Evolutionary conservation across 257 asterid genomes (phyloP).

Genomic region (Handroanthus guayacan): DNA sequence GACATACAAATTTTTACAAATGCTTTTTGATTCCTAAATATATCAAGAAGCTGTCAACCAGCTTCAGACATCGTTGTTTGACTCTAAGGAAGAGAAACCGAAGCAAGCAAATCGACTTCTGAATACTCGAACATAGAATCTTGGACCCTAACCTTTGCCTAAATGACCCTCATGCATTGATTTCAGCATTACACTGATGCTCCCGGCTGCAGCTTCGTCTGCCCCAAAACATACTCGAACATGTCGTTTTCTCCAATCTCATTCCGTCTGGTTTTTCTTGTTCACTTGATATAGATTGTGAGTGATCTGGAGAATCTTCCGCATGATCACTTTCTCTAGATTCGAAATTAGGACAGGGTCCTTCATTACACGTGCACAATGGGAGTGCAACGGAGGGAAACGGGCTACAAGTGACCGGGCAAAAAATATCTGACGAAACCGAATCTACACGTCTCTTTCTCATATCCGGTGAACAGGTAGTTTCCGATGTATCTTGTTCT

Average conservation of each 20-base stretch:
- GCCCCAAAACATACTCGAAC: conserved; percentile 95
- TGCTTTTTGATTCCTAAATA: conserved; percentile 33
- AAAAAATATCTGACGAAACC: conserved; percentile 71
- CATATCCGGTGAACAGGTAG: conserved; percentile 60
- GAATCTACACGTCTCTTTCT: conserved; percentile 78
- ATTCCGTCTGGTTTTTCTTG: conserved; percentile 62
- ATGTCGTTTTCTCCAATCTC: conserved; percentile 75
- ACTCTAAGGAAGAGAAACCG: conserved; percentile 18
- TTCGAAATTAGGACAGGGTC: conserved; percentile 71
- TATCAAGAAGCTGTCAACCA: conserved; percentile 12
- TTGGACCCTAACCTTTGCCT: no score
- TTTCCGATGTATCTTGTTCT: conserved; percentile 65
- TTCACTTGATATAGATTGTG: conserved; percentile 56
- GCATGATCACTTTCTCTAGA: conserved; percentile 56
- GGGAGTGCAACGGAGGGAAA: conserved; percentile 91
- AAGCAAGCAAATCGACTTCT: conserved; percentile 33
- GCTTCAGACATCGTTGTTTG: not conserved
- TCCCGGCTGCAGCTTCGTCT: conserved; percentile 97
- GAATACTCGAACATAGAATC: no score
- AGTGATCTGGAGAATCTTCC: conserved; percentile 66
- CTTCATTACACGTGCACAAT: conserved; percentile 83
- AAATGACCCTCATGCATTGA: conserved; percentile 58
- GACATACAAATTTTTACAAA: conserved; percentile 41
- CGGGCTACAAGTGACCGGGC: conserved; percentile 94
- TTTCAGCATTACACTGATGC: conserved; percentile 93